Conservation (phyloP, 768 basidiomycete genomes). For the Pisolithus albus region DNA sequence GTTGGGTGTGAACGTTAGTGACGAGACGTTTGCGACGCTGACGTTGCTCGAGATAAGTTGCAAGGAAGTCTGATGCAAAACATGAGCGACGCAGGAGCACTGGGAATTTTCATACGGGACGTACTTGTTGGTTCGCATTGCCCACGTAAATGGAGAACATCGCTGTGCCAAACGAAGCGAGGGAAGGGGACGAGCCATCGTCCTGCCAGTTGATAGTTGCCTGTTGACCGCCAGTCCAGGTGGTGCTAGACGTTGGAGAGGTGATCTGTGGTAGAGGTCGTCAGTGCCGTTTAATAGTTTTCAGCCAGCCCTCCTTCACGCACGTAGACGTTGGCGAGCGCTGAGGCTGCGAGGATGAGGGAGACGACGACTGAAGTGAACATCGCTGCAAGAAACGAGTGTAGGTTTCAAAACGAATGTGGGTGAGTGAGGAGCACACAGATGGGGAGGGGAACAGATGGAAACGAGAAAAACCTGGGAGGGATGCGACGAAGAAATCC, state of each 20-base stretch:
- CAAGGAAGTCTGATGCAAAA: constrained; percentile 42
- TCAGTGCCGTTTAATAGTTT: not conserved
- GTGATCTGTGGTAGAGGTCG: constrained; percentile 42
- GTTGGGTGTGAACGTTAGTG: constrained; percentile 47
- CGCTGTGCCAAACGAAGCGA: constrained; percentile 45
- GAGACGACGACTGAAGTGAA: constrained; percentile 42
- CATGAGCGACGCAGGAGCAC: not conserved
- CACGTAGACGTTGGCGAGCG: constrained; percentile 54
- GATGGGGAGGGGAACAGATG: not conserved
- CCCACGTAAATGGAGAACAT: constrained; percentile 59
- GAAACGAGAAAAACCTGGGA: constrained; percentile 1
- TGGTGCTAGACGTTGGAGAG: constrained; percentile 40
- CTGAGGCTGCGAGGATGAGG: constrained; percentile 47
- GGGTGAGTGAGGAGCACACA: constrained; percentile 1
- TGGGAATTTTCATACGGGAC: not conserved
- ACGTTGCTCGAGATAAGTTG: constrained; percentile 43
- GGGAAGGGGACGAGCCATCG: constrained; percentile 37
- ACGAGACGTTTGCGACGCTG: constrained; percentile 44
- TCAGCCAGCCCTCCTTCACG: constrained; percentile 8
- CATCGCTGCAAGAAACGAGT: constrained; percentile 35
- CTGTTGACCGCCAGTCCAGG: constrained; percentile 43
- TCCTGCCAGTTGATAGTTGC: constrained; percentile 57
- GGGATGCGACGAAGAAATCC: not conserved
- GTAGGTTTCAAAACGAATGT: constrained; percentile 20
- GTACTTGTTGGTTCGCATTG: constrained; percentile 55